Evolutionary conservation across 768 basidiomycete species (phyloP), one percentile per base, ranked within the genome.

Genomic region (Coprinellus aureogranulatus): DNA sequence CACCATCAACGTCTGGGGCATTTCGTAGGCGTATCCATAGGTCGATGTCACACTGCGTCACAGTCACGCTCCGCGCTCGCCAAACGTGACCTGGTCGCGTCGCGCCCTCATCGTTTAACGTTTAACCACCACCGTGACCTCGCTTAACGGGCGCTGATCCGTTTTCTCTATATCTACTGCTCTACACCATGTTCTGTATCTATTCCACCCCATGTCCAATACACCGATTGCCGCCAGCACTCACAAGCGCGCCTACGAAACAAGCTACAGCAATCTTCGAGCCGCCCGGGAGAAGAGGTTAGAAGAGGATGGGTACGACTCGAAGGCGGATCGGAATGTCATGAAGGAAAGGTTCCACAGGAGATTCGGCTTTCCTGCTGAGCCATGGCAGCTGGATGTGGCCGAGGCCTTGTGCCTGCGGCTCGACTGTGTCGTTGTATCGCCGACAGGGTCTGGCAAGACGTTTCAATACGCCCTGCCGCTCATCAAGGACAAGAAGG

Each of bases 331-430:
- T 65, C 59, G 18, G 34, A 31, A 46, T 52, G 58, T 34, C 61
- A 22, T 48, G 22, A 14, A 48, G 26, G n/a, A 22, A 10, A 9
- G 8, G 18, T 48, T 48, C 23, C 26, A 4, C 14, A 9, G 18
- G 26, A n/a, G 23, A 18, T 61, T 58, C 28, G 65, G 68, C 2
- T 45, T 59, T 14, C 47, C 25, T 2, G 55, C 73, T 8, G 67
- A 75, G 59, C 56, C 62, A 1, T 77, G 76, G 76, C 76, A 77
- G 60, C 58, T 77, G 9, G 73, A 79, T 59, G 70, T 74, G 2
- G 48, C 70, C 0, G 75, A 77, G 62, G 71, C 73, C 1, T 14
- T 74, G 16, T 39, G 72, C 3, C 59, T 76, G 1, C 69, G 71
- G 2, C 60, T 77, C 1, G 73, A 77, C 59, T 61, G 58, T 23